Percentiles rank a stretch among this genome's conserved stretches.
Evolutionary conservation across 768 basidiomycete species (phyloP).

Genomic region (Xerocomus spinulosus): DNA sequence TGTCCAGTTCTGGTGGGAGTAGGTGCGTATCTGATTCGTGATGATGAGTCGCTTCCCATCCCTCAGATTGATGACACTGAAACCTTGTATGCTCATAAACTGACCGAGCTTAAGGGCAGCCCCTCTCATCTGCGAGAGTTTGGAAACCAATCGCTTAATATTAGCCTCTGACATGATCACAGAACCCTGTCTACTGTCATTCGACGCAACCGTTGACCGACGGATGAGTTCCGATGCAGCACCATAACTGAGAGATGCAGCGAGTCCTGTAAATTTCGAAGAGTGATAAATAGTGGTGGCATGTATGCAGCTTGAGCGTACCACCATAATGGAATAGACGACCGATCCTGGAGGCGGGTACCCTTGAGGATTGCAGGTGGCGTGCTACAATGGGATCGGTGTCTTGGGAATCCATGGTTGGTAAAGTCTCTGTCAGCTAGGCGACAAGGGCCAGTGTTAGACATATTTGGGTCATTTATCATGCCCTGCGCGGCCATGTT

Average conservation of each 20-base stretch:
- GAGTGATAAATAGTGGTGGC: not conserved
- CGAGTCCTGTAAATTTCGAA: slow-evolving; percentile 61
- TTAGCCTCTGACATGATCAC: slow-evolving; percentile 91
- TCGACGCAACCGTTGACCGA: slow-evolving; percentile 47
- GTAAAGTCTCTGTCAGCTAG: slow-evolving; percentile 3
- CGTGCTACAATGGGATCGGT: slow-evolving; percentile 23
- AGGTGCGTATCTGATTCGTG: slow-evolving; percentile 70
- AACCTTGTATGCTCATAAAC: slow-evolving; percentile 95
- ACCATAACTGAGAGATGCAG: slow-evolving; percentile 83
- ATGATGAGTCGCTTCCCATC: not conserved
- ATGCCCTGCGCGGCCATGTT: too few species aligned
- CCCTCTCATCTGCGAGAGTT: slow-evolving; percentile 93
- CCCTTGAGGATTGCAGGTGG: slow-evolving; percentile 73
- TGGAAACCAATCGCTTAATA: slow-evolving; percentile 81
- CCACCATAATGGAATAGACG: slow-evolving; percentile 94
- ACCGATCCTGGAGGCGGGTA: slow-evolving; percentile 86
- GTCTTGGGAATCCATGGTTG: not conserved
- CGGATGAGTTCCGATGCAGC: slow-evolving; percentile 84
- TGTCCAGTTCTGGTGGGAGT: slow-evolving; percentile 82
- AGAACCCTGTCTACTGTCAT: slow-evolving; percentile 37
- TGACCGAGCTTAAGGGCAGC: slow-evolving; percentile 96
- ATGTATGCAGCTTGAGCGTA: slow-evolving; percentile 26
- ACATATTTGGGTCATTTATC: not conserved
- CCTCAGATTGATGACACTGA: not conserved
- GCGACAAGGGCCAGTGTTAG: not conserved